Evolutionary conservation across 2,329 filamentous ascomycete species (phyloP).

Genomic region (Triangularia verruculosa): DNA sequence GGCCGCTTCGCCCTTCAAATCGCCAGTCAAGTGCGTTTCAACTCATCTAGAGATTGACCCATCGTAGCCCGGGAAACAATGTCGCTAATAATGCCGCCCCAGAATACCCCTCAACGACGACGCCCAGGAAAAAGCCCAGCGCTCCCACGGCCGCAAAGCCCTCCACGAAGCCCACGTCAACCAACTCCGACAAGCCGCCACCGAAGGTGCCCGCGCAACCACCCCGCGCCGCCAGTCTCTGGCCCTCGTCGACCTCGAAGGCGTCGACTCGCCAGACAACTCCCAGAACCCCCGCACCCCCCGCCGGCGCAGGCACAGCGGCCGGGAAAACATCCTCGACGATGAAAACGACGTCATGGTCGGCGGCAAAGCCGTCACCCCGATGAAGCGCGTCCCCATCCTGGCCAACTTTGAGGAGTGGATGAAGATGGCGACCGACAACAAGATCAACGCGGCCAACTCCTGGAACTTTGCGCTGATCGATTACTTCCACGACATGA

Average conservation of each 20-base stretch:
- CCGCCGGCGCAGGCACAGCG: constrained; percentile 35
- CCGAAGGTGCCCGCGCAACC: constrained; percentile 43
- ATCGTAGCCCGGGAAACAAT: constrained; percentile 2
- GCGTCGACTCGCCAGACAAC: constrained; percentile 43
- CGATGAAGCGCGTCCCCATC: constrained; percentile 93
- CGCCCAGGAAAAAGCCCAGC: constrained; percentile 82
- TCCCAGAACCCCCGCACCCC: constrained; percentile 56
- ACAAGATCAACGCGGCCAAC: constrained; percentile 97
- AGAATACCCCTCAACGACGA: constrained; percentile 98
- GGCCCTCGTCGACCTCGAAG: constrained; percentile 57
- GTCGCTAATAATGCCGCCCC: constrained; percentile 4
- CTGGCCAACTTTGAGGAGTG: constrained; percentile 98
- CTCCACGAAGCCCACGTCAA: constrained; percentile 89
- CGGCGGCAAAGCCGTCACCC: constrained; percentile 75
- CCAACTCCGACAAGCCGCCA: constrained; percentile 77
- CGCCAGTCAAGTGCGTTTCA: constrained; percentile 52
- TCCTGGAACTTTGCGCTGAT: constrained; percentile 99
- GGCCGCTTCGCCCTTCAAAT: constrained; percentile 53
- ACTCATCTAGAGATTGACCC: no score
- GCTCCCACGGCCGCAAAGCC: constrained; percentile 82
- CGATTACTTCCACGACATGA: constrained; percentile 99
- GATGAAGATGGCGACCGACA: constrained; percentile 99
- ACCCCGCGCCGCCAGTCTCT: constrained; percentile 57
- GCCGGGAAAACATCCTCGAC: constrained; percentile 36
- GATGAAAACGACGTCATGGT: constrained; percentile 61